These are phyloP conservation scores for Botrytis hyacinthi DNA, from an alignment of 2,329 filamentous ascomycete genomes.

Conservation along the genomic window DNA sequence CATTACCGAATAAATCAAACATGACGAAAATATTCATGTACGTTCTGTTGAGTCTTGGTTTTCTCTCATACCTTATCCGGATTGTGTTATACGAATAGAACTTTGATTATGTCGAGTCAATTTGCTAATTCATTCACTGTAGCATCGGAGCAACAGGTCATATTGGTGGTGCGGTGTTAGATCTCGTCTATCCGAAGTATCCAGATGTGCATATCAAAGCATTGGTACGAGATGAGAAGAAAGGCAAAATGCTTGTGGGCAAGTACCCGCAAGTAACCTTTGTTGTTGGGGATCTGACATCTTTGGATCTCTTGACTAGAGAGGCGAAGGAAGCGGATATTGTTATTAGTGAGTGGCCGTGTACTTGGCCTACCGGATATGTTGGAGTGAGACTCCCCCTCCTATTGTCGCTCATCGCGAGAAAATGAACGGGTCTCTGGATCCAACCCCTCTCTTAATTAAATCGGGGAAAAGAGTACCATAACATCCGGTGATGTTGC, in stretches of 20 bases:
- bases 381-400: neutral
- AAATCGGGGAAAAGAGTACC: accelerated
- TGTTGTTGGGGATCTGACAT: slow-evolving; percentile 17
- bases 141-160: slow-evolving; percentile 25
- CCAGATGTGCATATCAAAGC: neutral
- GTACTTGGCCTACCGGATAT: neutral
- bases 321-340: slow-evolving; percentile 20
- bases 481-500: neutral
- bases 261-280: slow-evolving; percentile 21
- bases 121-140: neutral
- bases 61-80: neutral
- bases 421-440: no score
- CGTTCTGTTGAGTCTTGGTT: neutral
- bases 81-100: neutral
- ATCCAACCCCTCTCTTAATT: neutral
- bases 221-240: slow-evolving; percentile 21
- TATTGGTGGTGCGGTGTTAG: slow-evolving; percentile 25
- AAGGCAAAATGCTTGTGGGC: slow-evolving; percentile 4
- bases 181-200: slow-evolving; percentile 17
- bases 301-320: slow-evolving; percentile 20
- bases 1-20: neutral
- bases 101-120: neutral
- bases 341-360: slow-evolving; percentile 21
- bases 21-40: slow-evolving; percentile 14
- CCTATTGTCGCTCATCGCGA: neutral